These are phyloP conservation scores for Albizia julibrissin DNA, from an alignment of 306 rosid species.

Conservation along the genomic window DNA sequence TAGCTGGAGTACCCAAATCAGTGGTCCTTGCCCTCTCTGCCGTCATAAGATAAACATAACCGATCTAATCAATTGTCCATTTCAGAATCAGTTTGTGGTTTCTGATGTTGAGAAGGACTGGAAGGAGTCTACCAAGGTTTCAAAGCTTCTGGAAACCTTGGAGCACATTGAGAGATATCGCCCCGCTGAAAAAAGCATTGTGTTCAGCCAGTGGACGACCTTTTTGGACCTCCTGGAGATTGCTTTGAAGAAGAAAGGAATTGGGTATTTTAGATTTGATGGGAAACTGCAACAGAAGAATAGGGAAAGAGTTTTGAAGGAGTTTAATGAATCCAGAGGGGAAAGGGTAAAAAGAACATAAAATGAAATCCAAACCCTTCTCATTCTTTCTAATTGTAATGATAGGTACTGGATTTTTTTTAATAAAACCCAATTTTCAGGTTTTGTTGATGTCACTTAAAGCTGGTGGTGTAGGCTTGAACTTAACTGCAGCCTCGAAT, in stretches of 20 bases:
- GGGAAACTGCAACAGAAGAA: constrained; percentile 50
- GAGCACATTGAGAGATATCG: constrained; percentile 39
- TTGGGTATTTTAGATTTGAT: constrained; percentile 33
- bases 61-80: constrained; percentile 68
- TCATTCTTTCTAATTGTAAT: background rate
- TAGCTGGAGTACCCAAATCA: constrained; percentile 61
- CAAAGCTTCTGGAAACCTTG: constrained; percentile 67
- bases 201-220: constrained; percentile 88
- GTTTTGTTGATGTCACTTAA: constrained; percentile 74
- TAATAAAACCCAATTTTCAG: constrained; percentile 37
- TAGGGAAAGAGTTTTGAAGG: constrained; percentile 67
- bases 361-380: background rate
- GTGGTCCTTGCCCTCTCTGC: constrained; percentile 75
- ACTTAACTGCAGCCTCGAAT: constrained; percentile 57
- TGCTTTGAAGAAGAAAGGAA: constrained; percentile 59
- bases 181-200: constrained; percentile 67
- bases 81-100: constrained; percentile 62
- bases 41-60: constrained; percentile 50
- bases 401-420: background rate
- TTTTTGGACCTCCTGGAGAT: constrained; percentile 77
- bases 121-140: constrained; percentile 80
- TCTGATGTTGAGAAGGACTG: constrained; percentile 61
- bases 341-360: constrained; percentile 53
- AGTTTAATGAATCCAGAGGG: constrained; percentile 57
- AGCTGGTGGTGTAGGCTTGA: constrained; percentile 97